Base-by-base conservation (phyloP, 2,329 filamentous ascomycete genomes). In the Aspergillus fructus region DNA sequence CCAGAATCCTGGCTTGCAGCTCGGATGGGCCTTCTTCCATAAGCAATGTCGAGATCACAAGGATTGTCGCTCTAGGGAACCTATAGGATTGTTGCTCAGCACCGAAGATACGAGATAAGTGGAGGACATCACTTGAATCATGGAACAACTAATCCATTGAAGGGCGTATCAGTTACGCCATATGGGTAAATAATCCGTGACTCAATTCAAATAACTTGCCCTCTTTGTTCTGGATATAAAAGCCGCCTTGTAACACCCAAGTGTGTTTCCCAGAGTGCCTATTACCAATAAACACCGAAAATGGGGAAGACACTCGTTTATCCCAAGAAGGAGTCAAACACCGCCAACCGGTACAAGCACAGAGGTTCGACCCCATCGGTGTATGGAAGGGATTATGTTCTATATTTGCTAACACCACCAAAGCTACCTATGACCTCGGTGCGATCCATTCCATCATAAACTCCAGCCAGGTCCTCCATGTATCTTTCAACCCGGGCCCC, bases 381-480 rank as follows among this genome's bases (percentile, higher is more conserved):
- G n/a, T 75, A 64, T 65, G 49, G 37, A 12, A 27, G 47, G 6
- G 8, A n/a, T 15, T 23, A 19, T 23, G 3, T 51, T 39, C 45
- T 45, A 41, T 21, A 4, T 49, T 51, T 55, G 12, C 47, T 46
- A 50, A 43, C 23, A 19, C 27, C 6, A n/a, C 48, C 21, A 21
- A 51, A 91, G 89, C 84, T 49, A 82, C 81, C 50, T 96, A 96
- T 70, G 85, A 90, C 56, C 81, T 89, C 50, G 79, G 85, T 48
- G 84, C 86, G 7, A 90, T 96, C 68, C 89, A 96, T 72, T 71
- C 75, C 57, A 89, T 96, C 67, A 79, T 96, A 74, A 92, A 93
- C 74, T 80, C 80, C 19, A 83, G 84, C n/a, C 85, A 85, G 39
- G 83, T 96, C 49, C 81, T 94, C 15, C 88, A 96, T 75, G 86